A percentile compares a stretch with the other conserved stretches of the same genome.
These are phyloP conservation scores for Amanita fuliginea DNA, from an alignment of 768 basidiomycete species.

Conservation along the genomic window DNA sequence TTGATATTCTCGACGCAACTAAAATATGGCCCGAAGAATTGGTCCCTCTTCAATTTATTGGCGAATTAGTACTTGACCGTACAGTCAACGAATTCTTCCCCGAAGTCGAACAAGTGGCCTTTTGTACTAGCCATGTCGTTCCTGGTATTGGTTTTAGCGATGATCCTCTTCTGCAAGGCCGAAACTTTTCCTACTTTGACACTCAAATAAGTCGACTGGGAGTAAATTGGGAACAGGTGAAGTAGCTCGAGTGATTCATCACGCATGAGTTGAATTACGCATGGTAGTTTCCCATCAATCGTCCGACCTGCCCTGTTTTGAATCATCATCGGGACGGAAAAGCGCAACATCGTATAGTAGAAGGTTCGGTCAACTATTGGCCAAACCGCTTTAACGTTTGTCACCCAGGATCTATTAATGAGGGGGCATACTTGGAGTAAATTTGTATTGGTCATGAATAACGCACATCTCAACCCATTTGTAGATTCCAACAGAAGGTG, in stretches of 20 bases:
- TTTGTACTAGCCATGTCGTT: conserved; percentile 67
- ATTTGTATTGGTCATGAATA: conserved; percentile 8
- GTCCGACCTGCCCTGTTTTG: conserved; percentile 65
- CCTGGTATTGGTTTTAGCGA: conserved; percentile 64
- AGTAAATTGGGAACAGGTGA: conserved; percentile 63
- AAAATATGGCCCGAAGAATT: conserved; percentile 80
- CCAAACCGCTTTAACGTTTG: conserved; percentile 58
- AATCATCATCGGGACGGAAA: conserved; percentile 59
- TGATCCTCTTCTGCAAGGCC: conserved; percentile 73
- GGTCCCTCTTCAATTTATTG: conserved; percentile 68
- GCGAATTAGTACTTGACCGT: conserved; percentile 58
- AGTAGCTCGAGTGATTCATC: conserved; percentile 1
- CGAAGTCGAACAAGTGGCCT: conserved; percentile 84
- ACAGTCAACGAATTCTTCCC: conserved; percentile 71
- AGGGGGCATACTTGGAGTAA: conserved; percentile 53
- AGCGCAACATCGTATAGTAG: conserved; percentile 44
- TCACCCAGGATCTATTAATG: conserved; percentile 30
- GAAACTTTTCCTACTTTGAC: conserved; percentile 84
- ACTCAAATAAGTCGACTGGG: conserved; percentile 77
- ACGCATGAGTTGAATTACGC: neutral
- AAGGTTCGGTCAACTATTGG: conserved; percentile 63
- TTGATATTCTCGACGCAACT: conserved; percentile 81
- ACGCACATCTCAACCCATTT: conserved; percentile 11
- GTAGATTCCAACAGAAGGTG: conserved; percentile 38
- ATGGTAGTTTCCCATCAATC: conserved; percentile 66